Evolutionary conservation across 805 yeast genomes (phyloP), one percentile per base, ranked within the genome.

Genomic region (Starmerella asiatica): DNA sequence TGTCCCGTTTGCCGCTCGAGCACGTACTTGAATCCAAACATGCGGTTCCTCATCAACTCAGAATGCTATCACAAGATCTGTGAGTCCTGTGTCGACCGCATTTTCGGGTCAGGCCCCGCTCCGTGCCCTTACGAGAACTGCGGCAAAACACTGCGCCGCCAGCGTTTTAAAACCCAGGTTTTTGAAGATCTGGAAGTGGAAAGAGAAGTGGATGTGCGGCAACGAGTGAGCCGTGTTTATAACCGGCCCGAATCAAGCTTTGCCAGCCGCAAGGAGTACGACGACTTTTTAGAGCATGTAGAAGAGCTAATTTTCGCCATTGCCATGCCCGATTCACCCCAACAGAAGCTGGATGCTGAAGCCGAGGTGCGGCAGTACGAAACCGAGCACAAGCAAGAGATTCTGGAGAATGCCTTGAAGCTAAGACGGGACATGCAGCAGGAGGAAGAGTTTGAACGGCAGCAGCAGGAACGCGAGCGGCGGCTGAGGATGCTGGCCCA

Each of bases 1-100:
- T 91, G 99, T 67, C 97, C 97, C 23, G 84, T 91, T 54, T 91
- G 99, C 68, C 84, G 88, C 62, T 84, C 96, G 34, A 94, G 88
- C 61, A 67, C 86, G 57, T 91, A 91, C 59, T 68, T 91, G 45
- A 83, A 94, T 33, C 97, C 97, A 20, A 84, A 86, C 51, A 80
- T 91, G 78, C 75, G 71, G 49, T 88, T 91, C 56, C 71, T 88
- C 40, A 85, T 91, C 48, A 91, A 91, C 53, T 94, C 97, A 0
- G 98, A 91, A 59, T 91, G 99, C 62, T 91, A 91, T 57, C 99
- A 91, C 57, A 88, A 84, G 66, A 88, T 91, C 59, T 91, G 99
- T 63, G 96, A 61, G 44, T 76, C 93, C 1, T 91, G 98, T 62
- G 97, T 88, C 32, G 97, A 91, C 59, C 71, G 98, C 48, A 86